Base-by-base conservation (phyloP, 1,139 yeast species). In the Candida sojae region DNA sequence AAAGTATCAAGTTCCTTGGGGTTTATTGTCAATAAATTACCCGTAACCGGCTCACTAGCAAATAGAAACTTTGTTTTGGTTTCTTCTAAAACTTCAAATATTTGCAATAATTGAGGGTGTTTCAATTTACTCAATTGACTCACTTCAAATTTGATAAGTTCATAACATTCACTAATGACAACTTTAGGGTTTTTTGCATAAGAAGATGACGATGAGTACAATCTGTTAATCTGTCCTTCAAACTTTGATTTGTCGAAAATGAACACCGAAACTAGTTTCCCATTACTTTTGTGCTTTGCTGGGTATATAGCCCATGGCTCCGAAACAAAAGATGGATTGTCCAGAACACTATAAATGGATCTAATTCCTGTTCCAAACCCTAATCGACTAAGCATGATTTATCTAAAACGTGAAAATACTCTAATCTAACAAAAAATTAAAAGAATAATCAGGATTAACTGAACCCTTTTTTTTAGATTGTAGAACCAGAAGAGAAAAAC, bases 291-390 rank as follows among this genome's bases (percentile, higher is more conserved):
- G 46, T 82, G 84, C 58, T 86, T 88, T 29, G 96, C 98, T 2
- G 93, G 90, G 57, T 83, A 89, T 0, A 93, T 82, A 9, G 83
- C 67, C 98, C 98, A 93, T 13, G 96, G 90, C 31, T 90, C 96
- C 6, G 87, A 78, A 2, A 76, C 75, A 63, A 92, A 89, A 6
- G 88, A 71, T 0, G 96, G 87, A 52, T 88, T 83, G 6, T 84
- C 79, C 57, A 91, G 85, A 39, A 89, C 84, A 36, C 84, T 75
- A 63, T 92, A 93, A 43, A 79, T 77, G 25, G 90, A 84, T 57
- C 87, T 80, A 49, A 91, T 89, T 1, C 93, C 93, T 9, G 84
- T 66, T 58, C 81, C 79, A 56, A 81, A 75, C 34, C 69, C 65
- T 12, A 73, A 62, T 48, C 67, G 69, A 55, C 49, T 50, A 33